phyloP scores from a whole-genome alignment of 257 asterid species.

The Schizonepeta tenuifolia region DNA sequence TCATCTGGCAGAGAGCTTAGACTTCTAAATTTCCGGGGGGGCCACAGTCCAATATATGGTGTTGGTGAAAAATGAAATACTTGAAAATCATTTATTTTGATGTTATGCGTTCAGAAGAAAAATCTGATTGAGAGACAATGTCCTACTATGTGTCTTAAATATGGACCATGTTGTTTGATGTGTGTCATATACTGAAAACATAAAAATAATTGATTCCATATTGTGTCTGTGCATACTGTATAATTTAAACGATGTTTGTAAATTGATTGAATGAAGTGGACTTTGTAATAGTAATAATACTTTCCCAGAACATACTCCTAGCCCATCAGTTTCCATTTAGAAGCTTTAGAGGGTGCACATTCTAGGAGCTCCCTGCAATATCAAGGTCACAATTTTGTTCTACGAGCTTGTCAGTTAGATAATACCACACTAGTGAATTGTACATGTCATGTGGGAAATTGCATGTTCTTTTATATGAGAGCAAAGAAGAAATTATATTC shows the following conservation, averaged over 20 bases:
- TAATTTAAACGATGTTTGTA: not conserved
- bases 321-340: not conserved
- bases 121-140: not conserved
- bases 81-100: not conserved
- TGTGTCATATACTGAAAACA: constrained; percentile 1
- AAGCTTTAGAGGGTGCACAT: constrained; percentile 13
- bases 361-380: not conserved
- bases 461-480: not conserved
- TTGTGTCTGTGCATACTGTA: not conserved
- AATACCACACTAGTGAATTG: not conserved
- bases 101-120: not conserved
- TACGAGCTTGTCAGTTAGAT: not conserved
- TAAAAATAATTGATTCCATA: not conserved
- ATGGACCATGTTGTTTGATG: not conserved
- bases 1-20: not conserved
- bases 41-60: not conserved
- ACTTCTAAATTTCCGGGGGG: not conserved
- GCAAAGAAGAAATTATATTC: not conserved
- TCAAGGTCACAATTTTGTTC: not conserved
- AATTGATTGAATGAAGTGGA: constrained; percentile 1
- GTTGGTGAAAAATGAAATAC: not conserved
- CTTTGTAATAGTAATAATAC: not conserved
- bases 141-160: not conserved
- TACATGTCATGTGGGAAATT: not conserved
- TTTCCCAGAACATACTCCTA: not conserved